phyloP scores from a whole-genome alignment of 2,329 filamentous ascomycete species.

The Venturia aucupariae region DNA sequence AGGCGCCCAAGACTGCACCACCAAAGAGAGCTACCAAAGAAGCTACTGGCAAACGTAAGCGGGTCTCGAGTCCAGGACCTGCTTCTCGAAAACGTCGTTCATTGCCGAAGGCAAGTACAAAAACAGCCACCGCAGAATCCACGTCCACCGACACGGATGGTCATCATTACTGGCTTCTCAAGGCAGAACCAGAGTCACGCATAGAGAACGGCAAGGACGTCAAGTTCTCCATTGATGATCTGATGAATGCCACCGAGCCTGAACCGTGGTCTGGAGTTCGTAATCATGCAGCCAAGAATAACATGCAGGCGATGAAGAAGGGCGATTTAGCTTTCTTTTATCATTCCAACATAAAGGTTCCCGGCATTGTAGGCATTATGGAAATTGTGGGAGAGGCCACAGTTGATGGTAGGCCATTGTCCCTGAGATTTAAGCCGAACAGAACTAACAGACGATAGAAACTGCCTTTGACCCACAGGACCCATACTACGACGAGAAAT shows the following conservation, averaged over 20 bases:
- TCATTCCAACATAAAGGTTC: conserved; percentile 85
- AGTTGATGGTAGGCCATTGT: conserved; percentile 54
- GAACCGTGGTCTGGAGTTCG: conserved; percentile 84
- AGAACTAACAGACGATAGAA: conserved; percentile 34
- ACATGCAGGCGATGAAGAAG: conserved; percentile 82
- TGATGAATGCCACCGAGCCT: conserved; percentile 60
- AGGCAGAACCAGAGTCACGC: conserved; percentile 68
- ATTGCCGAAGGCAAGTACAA: conserved; percentile 2
- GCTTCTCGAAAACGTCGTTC: conserved; percentile 8
- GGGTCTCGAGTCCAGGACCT: conserved; percentile 11
- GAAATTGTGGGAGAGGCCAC: conserved; percentile 79
- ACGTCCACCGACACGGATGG: conserved; percentile 14
- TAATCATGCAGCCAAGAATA: conserved; percentile 61
- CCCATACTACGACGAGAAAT: conserved; percentile 78
- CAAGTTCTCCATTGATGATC: conserved; percentile 87
- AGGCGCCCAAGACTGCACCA: conserved; percentile 16
- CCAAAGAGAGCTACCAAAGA: conserved; percentile 10
- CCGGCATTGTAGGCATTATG: conserved; percentile 81
- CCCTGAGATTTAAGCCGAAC: neutral
- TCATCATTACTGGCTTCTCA: conserved; percentile 39
- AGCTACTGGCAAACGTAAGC: conserved; percentile 11
- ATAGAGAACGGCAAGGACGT: conserved; percentile 82
- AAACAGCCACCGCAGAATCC: conserved; percentile 10
- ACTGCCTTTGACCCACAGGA: conserved; percentile 61
- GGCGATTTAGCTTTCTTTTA: conserved; percentile 96